phyloP scores from a whole-genome alignment of 2,329 filamentous ascomycete genomes.

The Iodosphaeria phyllophila region DNA sequence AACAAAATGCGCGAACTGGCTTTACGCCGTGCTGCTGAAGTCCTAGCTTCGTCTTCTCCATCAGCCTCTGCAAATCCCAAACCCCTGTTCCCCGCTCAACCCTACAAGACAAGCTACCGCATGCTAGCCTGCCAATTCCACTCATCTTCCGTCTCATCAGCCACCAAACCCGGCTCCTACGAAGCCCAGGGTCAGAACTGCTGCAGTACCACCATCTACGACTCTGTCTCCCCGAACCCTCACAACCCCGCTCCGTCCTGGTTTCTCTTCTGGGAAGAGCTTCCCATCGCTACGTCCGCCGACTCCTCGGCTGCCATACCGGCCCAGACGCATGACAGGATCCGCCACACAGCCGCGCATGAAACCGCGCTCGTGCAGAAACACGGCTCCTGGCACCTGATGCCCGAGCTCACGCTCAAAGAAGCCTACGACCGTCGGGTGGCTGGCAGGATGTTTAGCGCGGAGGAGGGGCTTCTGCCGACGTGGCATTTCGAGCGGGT shows the following conservation, averaged over 20 bases:
- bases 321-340: constrained; percentile 6
- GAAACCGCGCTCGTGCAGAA: constrained; percentile 9
- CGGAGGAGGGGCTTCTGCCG: constrained; percentile 16
- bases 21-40: constrained; percentile 1
- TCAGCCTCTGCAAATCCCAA: too few species aligned
- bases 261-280: constrained; percentile 4
- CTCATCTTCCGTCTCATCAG: constrained; percentile 8
- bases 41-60: too few species aligned
- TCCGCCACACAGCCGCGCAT: constrained; percentile 4
- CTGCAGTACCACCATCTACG: too few species aligned
- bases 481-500: constrained; percentile 13
- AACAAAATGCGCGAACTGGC: constrained; percentile 11
- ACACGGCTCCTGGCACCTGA: too few species aligned
- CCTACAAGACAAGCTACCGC: constrained; percentile 5
- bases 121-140: constrained; percentile 7
- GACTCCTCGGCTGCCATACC: neutral
- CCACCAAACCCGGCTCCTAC: neutral
- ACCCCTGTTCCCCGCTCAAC: too few species aligned
- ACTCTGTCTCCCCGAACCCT: too few species aligned
- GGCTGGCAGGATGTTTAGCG: constrained; percentile 10
- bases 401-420: constrained; percentile 5
- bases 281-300: constrained; percentile 3
- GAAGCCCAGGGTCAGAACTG: constrained; percentile 3
- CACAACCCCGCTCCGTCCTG: neutral
- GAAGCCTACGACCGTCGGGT: constrained; percentile 6